These are phyloP conservation scores for Ensete glaucum DNA, from an alignment of 176 grass and related monocot genomes.

Conservation along the genomic window DNA sequence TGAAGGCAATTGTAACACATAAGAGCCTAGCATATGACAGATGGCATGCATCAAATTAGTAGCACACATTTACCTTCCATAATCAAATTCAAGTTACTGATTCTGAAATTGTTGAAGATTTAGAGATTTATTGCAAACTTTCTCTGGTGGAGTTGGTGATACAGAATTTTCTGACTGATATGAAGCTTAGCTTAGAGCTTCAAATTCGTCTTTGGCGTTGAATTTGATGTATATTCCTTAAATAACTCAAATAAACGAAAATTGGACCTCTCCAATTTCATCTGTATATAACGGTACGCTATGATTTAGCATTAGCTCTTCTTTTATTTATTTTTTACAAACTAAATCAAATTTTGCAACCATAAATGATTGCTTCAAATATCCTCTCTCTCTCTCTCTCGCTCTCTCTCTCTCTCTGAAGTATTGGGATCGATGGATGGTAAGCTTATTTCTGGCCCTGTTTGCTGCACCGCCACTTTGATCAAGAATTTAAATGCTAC, in stretches of 20 bases:
- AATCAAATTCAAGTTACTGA: too few relatives aligned
- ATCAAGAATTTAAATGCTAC: background rate
- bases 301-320: too few relatives aligned
- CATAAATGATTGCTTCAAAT: background rate
- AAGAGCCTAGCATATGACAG: too few relatives aligned
- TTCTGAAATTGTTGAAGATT: too few relatives aligned
- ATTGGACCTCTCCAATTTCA: background rate
- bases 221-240: background rate
- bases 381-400: background rate
- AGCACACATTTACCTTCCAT: too few relatives aligned
- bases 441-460: too few relatives aligned
- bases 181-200: background rate
- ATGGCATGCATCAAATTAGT: too few relatives aligned
- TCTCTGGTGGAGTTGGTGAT: too few relatives aligned
- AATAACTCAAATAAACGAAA: background rate
- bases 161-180: background rate
- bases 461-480: background rate
- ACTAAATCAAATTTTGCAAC: background rate
- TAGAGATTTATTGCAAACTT: too few relatives aligned
- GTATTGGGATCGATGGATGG: too few relatives aligned
- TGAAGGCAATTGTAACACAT: too few relatives aligned
- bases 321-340: too few relatives aligned
- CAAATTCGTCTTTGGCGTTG: background rate
- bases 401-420: background rate
- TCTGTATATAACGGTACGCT: background rate